These are phyloP conservation scores for Drechmeria coniospora DNA, from an alignment of 2,329 filamentous ascomycete species.

Conservation along the genomic window DNA sequence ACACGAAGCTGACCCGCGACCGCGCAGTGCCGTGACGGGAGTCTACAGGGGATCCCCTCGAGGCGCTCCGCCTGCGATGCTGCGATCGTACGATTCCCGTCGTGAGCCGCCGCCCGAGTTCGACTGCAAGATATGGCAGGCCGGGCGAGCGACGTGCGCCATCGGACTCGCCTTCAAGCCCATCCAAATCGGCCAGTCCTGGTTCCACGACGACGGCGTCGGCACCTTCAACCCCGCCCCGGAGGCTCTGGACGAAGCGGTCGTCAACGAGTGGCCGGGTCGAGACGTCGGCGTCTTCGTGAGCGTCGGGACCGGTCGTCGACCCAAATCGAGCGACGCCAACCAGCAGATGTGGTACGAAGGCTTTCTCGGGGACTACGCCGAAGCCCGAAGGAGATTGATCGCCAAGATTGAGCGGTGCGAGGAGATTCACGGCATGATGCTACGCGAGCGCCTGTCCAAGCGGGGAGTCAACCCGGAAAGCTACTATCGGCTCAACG, in stretches of 20 bases:
- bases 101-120: constrained; percentile 83
- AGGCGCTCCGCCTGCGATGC: constrained; percentile 51
- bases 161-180: constrained; percentile 92
- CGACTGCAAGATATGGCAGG: constrained; percentile 93
- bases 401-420: constrained; percentile 92
- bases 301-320: constrained; percentile 85
- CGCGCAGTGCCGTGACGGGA: constrained; percentile 71
- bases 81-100: constrained; percentile 90
- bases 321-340: constrained; percentile 48
- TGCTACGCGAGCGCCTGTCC: constrained; percentile 63
- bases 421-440: constrained; percentile 75
- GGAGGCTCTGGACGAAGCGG: constrained; percentile 74
- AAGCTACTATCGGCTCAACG: constrained; percentile 92
- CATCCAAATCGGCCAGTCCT: constrained; percentile 80
- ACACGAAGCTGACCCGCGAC: too few species aligned
- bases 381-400: constrained; percentile 70
- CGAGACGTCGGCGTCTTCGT: constrained; percentile 84
- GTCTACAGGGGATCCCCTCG: constrained; percentile 71
- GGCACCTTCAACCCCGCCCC: constrained; percentile 88
- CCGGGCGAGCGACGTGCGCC: constrained; percentile 82
- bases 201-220: constrained; percentile 84
- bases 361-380: constrained; percentile 81
- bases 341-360: constrained; percentile 82
- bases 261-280: constrained; percentile 87
- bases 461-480: constrained; percentile 71